A percentile compares a stretch with the other conserved stretches of the same genome.
These are phyloP conservation scores for Abrus precatorius DNA, from an alignment of 306 rosid genomes.

Conservation along the genomic window DNA sequence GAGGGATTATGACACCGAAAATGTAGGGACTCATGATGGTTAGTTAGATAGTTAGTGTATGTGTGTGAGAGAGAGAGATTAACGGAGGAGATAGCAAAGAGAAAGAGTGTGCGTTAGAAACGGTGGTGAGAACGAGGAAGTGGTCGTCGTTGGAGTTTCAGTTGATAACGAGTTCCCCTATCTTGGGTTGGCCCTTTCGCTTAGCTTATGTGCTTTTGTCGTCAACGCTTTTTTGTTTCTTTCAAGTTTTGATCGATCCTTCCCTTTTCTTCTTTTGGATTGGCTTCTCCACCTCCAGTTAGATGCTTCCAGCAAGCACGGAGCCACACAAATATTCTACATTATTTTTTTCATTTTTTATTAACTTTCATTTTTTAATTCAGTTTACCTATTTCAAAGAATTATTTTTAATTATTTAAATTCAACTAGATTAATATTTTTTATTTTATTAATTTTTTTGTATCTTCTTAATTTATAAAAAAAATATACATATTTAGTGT, in stretches of 20 bases:
- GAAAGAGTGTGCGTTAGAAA: constrained; percentile 11
- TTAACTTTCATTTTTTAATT: too few relatives aligned
- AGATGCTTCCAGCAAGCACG: not conserved
- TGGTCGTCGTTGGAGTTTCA: constrained; percentile 51
- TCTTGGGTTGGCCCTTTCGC: not conserved
- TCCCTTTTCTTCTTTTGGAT: not conserved
- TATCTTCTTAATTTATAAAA: too few relatives aligned
- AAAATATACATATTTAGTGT: too few relatives aligned
- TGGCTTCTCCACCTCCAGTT: not conserved
- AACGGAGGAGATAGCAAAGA: not conserved
- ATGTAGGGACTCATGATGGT: constrained; percentile 75
- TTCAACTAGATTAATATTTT: too few relatives aligned
- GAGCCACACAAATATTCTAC: too few relatives aligned
- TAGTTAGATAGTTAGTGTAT: not conserved
- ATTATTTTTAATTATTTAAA: too few relatives aligned
- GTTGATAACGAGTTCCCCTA: constrained; percentile 30
- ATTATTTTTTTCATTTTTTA: too few relatives aligned
- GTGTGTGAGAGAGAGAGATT: not conserved
- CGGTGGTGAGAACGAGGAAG: constrained; percentile 53
- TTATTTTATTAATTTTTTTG: too few relatives aligned
- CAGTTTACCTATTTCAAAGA: too few relatives aligned
- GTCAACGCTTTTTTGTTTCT: not conserved
- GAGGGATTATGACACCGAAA: constrained; percentile 71
- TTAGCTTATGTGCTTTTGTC: not conserved
- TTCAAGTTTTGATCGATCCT: not conserved